Percentiles rank a stretch among this genome's conserved stretches.
phyloP scores from a whole-genome alignment of 2,329 filamentous ascomycete genomes.

The Aspergillus fumigatus region DNA sequence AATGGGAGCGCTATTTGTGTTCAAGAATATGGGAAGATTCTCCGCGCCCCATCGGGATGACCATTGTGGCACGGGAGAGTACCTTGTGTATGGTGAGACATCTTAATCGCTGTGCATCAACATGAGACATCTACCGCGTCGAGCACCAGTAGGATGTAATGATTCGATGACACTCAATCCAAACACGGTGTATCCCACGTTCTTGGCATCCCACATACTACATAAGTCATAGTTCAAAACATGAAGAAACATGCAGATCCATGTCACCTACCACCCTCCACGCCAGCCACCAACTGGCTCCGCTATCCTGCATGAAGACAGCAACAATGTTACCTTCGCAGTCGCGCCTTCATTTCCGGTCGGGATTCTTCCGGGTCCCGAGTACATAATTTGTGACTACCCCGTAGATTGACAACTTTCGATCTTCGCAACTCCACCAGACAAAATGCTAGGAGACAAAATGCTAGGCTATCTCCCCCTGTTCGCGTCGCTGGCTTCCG shows the following conservation, averaged over 20 bases:
- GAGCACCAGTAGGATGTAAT: background rate
- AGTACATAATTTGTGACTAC: background rate
- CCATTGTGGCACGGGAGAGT: too few species aligned
- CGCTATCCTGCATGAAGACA: background rate
- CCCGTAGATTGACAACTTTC: background rate
- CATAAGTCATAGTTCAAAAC: too few species aligned
- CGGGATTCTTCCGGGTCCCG: background rate
- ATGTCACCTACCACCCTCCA: background rate
- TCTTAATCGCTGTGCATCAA: background rate
- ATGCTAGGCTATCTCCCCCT: background rate
- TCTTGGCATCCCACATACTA: too few species aligned
- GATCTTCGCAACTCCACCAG: background rate
- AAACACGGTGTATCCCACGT: too few species aligned
- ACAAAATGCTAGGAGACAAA: background rate
- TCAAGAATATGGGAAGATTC: too few species aligned
- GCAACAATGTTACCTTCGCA: background rate
- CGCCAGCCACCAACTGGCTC: background rate
- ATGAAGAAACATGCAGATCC: background rate
- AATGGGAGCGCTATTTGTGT: too few species aligned
- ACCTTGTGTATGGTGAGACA: too few species aligned
- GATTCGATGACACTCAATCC: background rate
- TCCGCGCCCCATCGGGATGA: too few species aligned
- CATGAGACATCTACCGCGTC: background rate
- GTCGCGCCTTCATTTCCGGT: background rate
- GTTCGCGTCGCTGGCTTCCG: slow-evolving; percentile 4